Conservation (phyloP, 805 yeast genomes). For the Candida verbasci region DNA sequence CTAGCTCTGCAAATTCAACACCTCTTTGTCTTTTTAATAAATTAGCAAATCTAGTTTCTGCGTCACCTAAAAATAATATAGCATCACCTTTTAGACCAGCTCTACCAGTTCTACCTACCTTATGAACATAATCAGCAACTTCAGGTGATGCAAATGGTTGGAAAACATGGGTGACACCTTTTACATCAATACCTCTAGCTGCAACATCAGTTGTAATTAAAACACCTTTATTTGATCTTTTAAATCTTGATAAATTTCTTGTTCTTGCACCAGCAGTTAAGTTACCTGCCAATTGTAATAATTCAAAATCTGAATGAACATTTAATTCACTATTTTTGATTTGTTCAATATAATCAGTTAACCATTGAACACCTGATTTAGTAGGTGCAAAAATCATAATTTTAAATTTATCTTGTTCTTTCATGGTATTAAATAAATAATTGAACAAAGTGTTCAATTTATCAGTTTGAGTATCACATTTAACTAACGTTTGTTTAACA, state of each 20-base stretch:
- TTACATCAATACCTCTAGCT: conserved; percentile 96
- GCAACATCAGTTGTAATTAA: conserved; percentile 88
- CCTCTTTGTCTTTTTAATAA: conserved; percentile 47
- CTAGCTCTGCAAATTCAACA: conserved; percentile 47
- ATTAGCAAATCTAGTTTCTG: conserved; percentile 54
- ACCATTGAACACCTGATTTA: conserved; percentile 59
- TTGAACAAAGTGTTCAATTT: conserved; percentile 55
- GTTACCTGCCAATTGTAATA: conserved; percentile 56
- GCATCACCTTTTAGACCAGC: conserved; percentile 81
- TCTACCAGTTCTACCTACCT: conserved; percentile 95
- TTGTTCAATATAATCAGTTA: conserved; percentile 35
- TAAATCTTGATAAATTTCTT: conserved; percentile 50
- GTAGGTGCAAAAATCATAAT: conserved; percentile 84
- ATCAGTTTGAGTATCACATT: conserved; percentile 52
- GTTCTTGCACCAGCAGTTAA: conserved; percentile 68
- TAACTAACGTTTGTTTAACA: conserved; percentile 63
- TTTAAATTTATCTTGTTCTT: conserved; percentile 49
- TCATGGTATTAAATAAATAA: conserved; percentile 40
- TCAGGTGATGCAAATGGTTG: conserved; percentile 78
- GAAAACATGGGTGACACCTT: conserved; percentile 76
- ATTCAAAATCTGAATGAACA: neutral
- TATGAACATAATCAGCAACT: conserved; percentile 79
- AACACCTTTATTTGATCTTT: conserved; percentile 44
- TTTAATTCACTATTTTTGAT: neutral
- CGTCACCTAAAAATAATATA: conserved; percentile 49